phyloP scores from a whole-genome alignment of 495 filamentous ascomycete species.

The Podospora pseudoanserina region DNA sequence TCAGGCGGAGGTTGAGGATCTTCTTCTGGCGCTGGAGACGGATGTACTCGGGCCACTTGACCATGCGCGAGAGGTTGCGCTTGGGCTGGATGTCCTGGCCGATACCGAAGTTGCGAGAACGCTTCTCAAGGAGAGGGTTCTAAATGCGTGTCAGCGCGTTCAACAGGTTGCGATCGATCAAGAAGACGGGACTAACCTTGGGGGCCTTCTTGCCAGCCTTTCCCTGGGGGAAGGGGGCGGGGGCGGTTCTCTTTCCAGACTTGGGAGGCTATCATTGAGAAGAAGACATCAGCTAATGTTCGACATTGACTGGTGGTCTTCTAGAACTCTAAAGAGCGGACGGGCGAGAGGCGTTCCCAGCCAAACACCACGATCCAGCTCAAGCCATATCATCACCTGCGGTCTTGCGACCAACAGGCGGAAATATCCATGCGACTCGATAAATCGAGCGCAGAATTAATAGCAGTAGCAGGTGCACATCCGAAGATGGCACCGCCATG shows the following conservation, averaged over 20 bases:
- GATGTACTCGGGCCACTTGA: slow-evolving; percentile 98
- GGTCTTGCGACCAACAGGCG: slow-evolving; percentile 48
- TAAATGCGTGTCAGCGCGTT: slow-evolving; percentile 44
- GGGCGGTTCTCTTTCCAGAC: slow-evolving; percentile 90
- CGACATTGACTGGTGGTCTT: slow-evolving; percentile 72
- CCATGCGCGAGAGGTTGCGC: slow-evolving; percentile 97
- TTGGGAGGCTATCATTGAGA: slow-evolving; percentile 99
- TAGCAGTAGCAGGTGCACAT: slow-evolving; percentile 22
- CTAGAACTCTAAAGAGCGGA: slow-evolving; percentile 88
- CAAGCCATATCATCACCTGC: slow-evolving; percentile 80
- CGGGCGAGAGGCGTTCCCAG: slow-evolving; percentile 54
- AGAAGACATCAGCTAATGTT: slow-evolving; percentile 90
- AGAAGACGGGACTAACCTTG: slow-evolving; percentile 64
- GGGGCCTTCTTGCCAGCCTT: slow-evolving; percentile 96
- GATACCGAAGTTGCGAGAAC: slow-evolving; percentile 95
- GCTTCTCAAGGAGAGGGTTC: slow-evolving; percentile 99
- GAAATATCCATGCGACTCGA: slow-evolving; percentile 46
- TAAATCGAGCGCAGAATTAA: slow-evolving; percentile 22
- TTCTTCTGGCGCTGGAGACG: slow-evolving; percentile 99
- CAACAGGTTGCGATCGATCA: not conserved
- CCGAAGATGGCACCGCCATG: slow-evolving; percentile 20
- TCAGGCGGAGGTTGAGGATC: slow-evolving; percentile 96
- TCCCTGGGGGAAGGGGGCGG: slow-evolving; percentile 91
- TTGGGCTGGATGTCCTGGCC: slow-evolving; percentile 95
- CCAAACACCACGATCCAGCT: slow-evolving; percentile 52